Percentiles rank a stretch among this genome's conserved stretches.
Conservation (phyloP, 768 basidiomycete species). For the Russula griseocarnosa region DNA sequence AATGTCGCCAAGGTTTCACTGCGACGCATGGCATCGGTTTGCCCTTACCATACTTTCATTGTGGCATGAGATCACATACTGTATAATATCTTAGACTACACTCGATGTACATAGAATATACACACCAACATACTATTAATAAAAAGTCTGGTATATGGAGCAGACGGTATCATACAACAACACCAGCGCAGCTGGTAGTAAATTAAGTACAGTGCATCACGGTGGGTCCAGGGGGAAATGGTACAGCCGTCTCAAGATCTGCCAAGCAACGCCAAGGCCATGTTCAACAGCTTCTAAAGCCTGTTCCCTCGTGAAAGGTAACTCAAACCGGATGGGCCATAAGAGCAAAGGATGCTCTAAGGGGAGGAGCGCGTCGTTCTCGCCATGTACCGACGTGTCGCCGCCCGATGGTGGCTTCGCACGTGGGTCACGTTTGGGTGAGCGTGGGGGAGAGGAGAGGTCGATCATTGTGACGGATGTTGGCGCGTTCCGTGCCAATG, state of each 20-base stretch:
- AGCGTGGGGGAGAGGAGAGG: conserved; percentile 8
- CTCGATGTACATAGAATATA: too few relatives aligned
- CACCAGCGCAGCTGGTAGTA: background rate
- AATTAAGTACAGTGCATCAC: conserved; percentile 11
- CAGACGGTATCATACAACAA: conserved; percentile 10
- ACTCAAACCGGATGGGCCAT: conserved; percentile 32
- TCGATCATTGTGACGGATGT: conserved; percentile 26
- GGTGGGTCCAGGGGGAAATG: conserved; percentile 58
- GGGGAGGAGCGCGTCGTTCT: conserved; percentile 24
- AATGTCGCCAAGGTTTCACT: too few relatives aligned
- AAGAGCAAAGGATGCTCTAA: conserved; percentile 35
- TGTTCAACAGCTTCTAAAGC: conserved; percentile 37
- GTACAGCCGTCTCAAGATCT: conserved; percentile 46
- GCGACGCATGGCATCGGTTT: too few relatives aligned
- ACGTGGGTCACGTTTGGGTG: conserved; percentile 27
- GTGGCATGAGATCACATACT: too few relatives aligned
- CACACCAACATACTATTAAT: background rate
- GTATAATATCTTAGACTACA: too few relatives aligned
- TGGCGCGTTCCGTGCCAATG: background rate
- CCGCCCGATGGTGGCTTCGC: conserved; percentile 25
- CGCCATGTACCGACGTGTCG: conserved; percentile 32
- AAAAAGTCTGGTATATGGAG: conserved; percentile 8
- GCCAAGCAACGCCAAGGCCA: conserved; percentile 44
- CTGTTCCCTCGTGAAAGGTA: conserved; percentile 37
- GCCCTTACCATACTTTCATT: too few relatives aligned